Evolutionary conservation across 108 stramenopile species (phyloP).

Genomic region (Seminavis robusta): DNA sequence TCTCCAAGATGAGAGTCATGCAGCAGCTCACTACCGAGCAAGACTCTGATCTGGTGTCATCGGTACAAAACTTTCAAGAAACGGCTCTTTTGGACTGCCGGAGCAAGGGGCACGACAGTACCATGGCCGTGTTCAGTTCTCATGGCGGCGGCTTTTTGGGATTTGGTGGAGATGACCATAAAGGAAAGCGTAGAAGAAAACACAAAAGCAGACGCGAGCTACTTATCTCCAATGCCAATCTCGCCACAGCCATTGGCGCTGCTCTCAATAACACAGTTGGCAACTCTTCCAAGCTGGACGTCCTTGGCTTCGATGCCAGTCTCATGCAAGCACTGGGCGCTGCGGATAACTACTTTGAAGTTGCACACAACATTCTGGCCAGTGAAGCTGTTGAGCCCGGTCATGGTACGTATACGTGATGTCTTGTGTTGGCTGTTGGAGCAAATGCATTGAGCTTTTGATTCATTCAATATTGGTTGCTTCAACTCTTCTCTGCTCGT

Average conservation of each 20-base stretch:
- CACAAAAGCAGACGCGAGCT: too few species aligned
- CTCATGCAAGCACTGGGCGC: conserved; percentile 13
- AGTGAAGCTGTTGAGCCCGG: conserved; percentile 8
- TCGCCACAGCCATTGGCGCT: conserved; percentile 1
- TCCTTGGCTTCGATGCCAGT: conserved; percentile 33
- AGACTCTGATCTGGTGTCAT: neutral
- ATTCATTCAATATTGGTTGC: conserved; percentile 17
- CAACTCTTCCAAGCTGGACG: conserved; percentile 13
- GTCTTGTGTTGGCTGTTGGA: conserved; percentile 5
- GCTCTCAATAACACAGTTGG: conserved; percentile 9
- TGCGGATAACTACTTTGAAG: too few species aligned
- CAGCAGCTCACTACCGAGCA: neutral
- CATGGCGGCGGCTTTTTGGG: conserved; percentile 28
- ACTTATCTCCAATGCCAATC: neutral
- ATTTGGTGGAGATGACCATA: conserved; percentile 27
- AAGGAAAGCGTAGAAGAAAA: conserved; percentile 1
- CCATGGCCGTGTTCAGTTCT: conserved; percentile 7
- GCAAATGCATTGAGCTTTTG: too few species aligned
- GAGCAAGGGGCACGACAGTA: conserved; percentile 10
- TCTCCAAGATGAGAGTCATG: conserved; percentile 2
- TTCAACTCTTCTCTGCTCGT: conserved; percentile 13
- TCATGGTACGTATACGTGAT: neutral
- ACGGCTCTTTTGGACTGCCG: conserved; percentile 14
- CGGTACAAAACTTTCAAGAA: conserved; percentile 1
- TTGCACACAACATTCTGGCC: neutral